Percentiles rank a stretch among this genome's conserved stretches.
These are phyloP conservation scores for Acanthamoeba triangularis DNA, from an alignment of 208 protist species.

Conservation along the genomic window DNA sequence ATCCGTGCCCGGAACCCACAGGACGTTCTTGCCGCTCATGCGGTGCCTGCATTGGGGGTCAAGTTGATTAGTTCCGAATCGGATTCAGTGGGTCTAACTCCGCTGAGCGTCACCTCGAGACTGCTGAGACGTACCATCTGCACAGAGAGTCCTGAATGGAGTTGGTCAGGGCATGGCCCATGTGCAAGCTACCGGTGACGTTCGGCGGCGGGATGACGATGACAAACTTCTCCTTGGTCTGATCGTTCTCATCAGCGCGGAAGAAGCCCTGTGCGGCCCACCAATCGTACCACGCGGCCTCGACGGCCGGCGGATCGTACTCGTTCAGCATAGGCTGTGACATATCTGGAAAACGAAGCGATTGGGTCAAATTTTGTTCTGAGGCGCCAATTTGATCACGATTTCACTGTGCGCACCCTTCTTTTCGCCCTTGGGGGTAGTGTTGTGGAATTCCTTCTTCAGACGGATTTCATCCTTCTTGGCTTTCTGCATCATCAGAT, in stretches of 20 bases:
- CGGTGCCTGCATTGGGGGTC: slow-evolving; percentile 89
- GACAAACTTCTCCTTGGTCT: slow-evolving; percentile 92
- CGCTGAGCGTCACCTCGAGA: not conserved
- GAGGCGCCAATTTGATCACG: too few species aligned
- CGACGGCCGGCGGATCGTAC: slow-evolving; percentile 97
- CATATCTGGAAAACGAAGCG: slow-evolving; percentile 63
- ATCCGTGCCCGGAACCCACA: slow-evolving; percentile 99
- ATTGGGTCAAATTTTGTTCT: too few species aligned
- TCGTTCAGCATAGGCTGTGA: slow-evolving; percentile 64
- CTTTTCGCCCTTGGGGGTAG: slow-evolving; percentile 83
- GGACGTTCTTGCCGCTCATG: slow-evolving; percentile 97
- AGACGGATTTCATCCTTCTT: slow-evolving; percentile 68
- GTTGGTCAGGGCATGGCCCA: slow-evolving; percentile 99
- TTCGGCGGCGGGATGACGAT: slow-evolving; percentile 99
- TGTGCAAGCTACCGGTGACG: slow-evolving; percentile 99
- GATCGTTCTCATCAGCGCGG: slow-evolving; percentile 67
- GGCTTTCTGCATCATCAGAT: not conserved
- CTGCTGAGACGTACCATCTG: slow-evolving; percentile 90
- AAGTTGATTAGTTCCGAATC: not conserved
- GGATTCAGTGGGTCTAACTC: not conserved
- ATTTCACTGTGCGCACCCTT: slow-evolving; percentile 69
- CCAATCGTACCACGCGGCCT: slow-evolving; percentile 98
- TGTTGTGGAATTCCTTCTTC: slow-evolving; percentile 80
- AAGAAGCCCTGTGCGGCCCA: slow-evolving; percentile 98
- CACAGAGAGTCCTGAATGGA: slow-evolving; percentile 96